Evolutionary conservation across 1,284 basidiomycete genomes (phyloP).

Genomic region (Neonothopanus nambi): DNA sequence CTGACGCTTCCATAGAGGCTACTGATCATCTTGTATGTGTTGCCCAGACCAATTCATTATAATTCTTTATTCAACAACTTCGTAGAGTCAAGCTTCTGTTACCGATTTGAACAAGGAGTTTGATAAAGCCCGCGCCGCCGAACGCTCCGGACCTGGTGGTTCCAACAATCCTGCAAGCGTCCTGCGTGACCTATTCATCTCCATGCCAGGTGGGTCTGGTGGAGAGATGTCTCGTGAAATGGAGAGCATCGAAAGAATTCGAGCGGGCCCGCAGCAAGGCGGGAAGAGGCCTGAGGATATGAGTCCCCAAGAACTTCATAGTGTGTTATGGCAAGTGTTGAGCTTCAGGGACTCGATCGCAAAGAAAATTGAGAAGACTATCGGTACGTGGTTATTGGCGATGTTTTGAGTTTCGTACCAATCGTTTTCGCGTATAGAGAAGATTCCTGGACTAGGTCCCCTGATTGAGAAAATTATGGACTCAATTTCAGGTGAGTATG

Average conservation of each 20-base stretch:
- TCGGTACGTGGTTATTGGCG: slow-evolving; percentile 30
- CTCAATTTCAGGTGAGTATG: slow-evolving; percentile 59
- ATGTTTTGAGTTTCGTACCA: neutral
- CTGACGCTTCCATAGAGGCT: slow-evolving; percentile 47
- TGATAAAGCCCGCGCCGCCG: slow-evolving; percentile 62
- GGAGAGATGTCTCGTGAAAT: slow-evolving; percentile 72
- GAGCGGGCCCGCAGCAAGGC: slow-evolving; percentile 52
- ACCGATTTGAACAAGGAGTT: slow-evolving; percentile 85
- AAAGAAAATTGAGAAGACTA: slow-evolving; percentile 86
- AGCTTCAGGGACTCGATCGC: slow-evolving; percentile 83
- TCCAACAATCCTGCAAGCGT: slow-evolving; percentile 36
- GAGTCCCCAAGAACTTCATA: slow-evolving; percentile 87
- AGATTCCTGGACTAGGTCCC: slow-evolving; percentile 67
- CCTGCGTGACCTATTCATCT: slow-evolving; percentile 56
- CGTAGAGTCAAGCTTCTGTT: slow-evolving; percentile 80
- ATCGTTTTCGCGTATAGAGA: slow-evolving; percentile 40
- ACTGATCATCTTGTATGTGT: slow-evolving; percentile 65
- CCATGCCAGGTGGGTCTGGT: slow-evolving; percentile 61
- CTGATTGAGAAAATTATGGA: slow-evolving; percentile 85
- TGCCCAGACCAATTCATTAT: slow-evolving; percentile 3
- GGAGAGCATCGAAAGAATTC: slow-evolving; percentile 72
- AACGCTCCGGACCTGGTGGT: slow-evolving; percentile 41
- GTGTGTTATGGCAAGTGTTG: slow-evolving; percentile 83
- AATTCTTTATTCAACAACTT: neutral
- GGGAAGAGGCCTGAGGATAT: slow-evolving; percentile 76